Base-by-base conservation (phyloP, 73 alveolate species). In the Paramecium tetraurelia region DNA sequence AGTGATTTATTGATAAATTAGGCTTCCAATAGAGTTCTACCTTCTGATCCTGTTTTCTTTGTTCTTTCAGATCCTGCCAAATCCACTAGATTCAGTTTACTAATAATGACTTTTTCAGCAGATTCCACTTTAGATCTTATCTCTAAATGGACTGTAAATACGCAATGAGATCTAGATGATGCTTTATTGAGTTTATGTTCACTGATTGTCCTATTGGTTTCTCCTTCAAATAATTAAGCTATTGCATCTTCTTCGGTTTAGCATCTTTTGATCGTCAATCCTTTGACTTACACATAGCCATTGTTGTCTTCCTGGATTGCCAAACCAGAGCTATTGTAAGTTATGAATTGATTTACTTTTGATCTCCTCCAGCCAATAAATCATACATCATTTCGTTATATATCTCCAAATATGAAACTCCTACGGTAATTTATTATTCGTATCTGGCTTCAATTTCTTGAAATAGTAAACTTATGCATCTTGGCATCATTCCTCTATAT, bases 31-130 rank as follows among this genome's bases (percentile, higher is more conserved):
- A 93, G 31, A 33, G 95, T 89, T 38, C 86, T 86, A 58, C 96
- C 96, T 57, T 75, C 92, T 4, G 95, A 41, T 38, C 94, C 99
- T 3, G 99, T 97, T 95, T 99, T 98, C 95, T 99, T 99, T 27
- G 99, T 97, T 89, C 99, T 95, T 89, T 99, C 99, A 53, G 99
- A 93, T 20, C 99, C 99, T 18, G 99, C 99, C 89, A 99, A 94
- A 89, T 99, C 99, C 29, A 99, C 99, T 71, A 99, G 88, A 75
- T 99, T 99, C 93, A 99, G 92, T 95, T 99, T 99, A 38, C 99
- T 93, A 59, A 83, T 63, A 48, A 93, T 92, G 4, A 94, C 96
- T 93, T 95, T 96, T 93, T 96, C 98, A 10, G 95, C 94, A 1
- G 97, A 95, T 93, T 96, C 98, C 10, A 96, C 97, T 36, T 97